These are phyloP conservation scores for Chiua virens DNA, from an alignment of 768 basidiomycete genomes.

Conservation along the genomic window DNA sequence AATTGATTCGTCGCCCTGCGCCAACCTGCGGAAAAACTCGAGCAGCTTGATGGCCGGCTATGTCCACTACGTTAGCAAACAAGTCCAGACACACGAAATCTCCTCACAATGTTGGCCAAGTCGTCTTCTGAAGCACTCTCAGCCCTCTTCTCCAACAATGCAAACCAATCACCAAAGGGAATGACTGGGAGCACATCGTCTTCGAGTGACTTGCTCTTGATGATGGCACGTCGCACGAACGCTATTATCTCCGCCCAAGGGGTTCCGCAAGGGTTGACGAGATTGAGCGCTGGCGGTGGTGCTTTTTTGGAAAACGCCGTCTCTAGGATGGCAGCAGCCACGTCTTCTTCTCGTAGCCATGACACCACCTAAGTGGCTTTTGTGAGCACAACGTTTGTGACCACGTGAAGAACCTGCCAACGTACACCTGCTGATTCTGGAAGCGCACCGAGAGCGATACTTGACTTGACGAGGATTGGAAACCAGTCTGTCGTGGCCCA, in stretches of 20 bases:
- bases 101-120: conserved; percentile 33
- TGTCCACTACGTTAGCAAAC: background rate
- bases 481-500: too few relatives aligned
- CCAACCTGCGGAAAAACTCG: conserved; percentile 31
- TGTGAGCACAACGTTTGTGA: too few relatives aligned
- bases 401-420: too few relatives aligned
- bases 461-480: too few relatives aligned
- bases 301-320: conserved; percentile 18
- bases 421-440: conserved; percentile 35
- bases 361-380: too few relatives aligned
- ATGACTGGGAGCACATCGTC: conserved; percentile 28
- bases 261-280: too few relatives aligned
- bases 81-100: too few relatives aligned
- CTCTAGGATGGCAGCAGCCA: conserved; percentile 34
- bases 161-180: conserved; percentile 36
- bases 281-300: conserved; percentile 24
- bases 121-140: conserved; percentile 25
- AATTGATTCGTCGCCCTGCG: conserved; percentile 3
- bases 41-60: conserved; percentile 38
- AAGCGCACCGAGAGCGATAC: too few relatives aligned
- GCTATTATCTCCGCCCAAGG: conserved; percentile 33
- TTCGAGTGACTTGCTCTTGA: conserved; percentile 4
- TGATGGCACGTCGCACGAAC: conserved; percentile 18
- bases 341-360: conserved; percentile 45
- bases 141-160: conserved; percentile 21